phyloP scores from a whole-genome alignment of 768 basidiomycete species.

The Termitomyces sp. region DNA sequence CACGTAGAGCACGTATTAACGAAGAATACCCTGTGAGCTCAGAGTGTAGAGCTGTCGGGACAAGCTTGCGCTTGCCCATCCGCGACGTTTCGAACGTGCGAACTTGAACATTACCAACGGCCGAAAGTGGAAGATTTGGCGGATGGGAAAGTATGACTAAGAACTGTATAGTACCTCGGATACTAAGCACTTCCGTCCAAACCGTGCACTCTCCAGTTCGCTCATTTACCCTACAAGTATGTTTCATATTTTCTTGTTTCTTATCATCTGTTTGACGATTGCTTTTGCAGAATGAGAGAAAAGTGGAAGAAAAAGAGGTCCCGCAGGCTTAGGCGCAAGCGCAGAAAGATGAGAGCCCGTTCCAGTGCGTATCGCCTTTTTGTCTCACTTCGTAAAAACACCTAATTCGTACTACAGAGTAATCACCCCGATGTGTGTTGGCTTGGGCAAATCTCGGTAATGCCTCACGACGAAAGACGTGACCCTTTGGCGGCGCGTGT shows the following conservation, averaged over 20 bases:
- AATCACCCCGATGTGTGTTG: slow-evolving; percentile 26
- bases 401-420: slow-evolving; percentile 28
- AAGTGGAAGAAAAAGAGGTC: slow-evolving; percentile 98
- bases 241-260: slow-evolving; percentile 10
- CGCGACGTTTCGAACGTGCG: neutral
- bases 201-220: slow-evolving; percentile 22
- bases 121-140: slow-evolving; percentile 1
- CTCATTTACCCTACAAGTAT: slow-evolving; percentile 31
- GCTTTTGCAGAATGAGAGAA: slow-evolving; percentile 73
- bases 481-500: slow-evolving; percentile 6
- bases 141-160: slow-evolving; percentile 34
- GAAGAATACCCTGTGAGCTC: slow-evolving; percentile 69
- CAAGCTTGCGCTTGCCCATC: slow-evolving; percentile 38
- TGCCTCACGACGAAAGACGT: slow-evolving; percentile 12
- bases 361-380: slow-evolving; percentile 62
- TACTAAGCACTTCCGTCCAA: slow-evolving; percentile 6
- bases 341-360: slow-evolving; percentile 95
- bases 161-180: slow-evolving; percentile 40
- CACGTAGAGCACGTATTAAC: slow-evolving; percentile 61
- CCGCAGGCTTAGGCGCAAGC: slow-evolving; percentile 88
- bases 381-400: neutral
- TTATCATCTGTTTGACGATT: neutral
- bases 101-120: neutral
- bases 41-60: slow-evolving; percentile 54
- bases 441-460: slow-evolving; percentile 21